Evolutionary conservation across 805 yeast genomes (phyloP).

Genomic region (Candida tibetensis): DNA sequence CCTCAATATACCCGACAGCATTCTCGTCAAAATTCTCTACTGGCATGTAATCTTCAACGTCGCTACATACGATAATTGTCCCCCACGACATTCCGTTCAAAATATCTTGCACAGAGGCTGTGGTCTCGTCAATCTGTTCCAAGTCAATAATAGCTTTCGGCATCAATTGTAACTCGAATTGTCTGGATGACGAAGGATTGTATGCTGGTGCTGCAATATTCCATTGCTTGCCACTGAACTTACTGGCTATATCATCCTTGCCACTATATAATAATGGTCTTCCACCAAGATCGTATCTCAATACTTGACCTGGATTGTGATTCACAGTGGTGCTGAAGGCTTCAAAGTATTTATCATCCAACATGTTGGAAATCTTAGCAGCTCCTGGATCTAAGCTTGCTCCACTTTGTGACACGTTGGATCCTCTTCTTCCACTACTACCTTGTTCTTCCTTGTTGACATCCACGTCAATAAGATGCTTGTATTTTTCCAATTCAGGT

Average conservation of each 20-base stretch:
- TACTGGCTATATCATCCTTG: slow-evolving; percentile 51
- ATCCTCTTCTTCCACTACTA: slow-evolving; percentile 10
- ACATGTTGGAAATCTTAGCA: slow-evolving; percentile 44
- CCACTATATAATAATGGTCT: slow-evolving; percentile 71
- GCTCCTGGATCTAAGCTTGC: slow-evolving; percentile 16
- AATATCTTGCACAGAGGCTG: slow-evolving; percentile 32
- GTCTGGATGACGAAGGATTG: slow-evolving; percentile 58
- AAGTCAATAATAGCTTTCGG: slow-evolving; percentile 86
- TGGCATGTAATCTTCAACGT: slow-evolving; percentile 61
- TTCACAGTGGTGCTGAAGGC: slow-evolving; percentile 72
- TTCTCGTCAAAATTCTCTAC: slow-evolving; percentile 47
- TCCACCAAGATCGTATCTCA: slow-evolving; percentile 81
- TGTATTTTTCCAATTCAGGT: slow-evolving; percentile 48
- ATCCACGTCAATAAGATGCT: slow-evolving; percentile 52
- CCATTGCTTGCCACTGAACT: slow-evolving; percentile 30
- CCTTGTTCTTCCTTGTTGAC: slow-evolving; percentile 32
- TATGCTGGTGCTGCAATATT: slow-evolving; percentile 58
- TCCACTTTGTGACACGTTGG: slow-evolving; percentile 3
- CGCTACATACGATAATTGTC: slow-evolving; percentile 80
- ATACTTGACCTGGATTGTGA: slow-evolving; percentile 81
- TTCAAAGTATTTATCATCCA: slow-evolving; percentile 77
- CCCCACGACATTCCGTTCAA: slow-evolving; percentile 97
- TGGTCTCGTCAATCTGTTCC: slow-evolving; percentile 45
- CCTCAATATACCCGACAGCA: slow-evolving; percentile 77
- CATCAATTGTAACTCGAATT: slow-evolving; percentile 89